Evolutionary conservation across 768 basidiomycete species (phyloP).

Genomic region (Tricholoma hemisulphureum): DNA sequence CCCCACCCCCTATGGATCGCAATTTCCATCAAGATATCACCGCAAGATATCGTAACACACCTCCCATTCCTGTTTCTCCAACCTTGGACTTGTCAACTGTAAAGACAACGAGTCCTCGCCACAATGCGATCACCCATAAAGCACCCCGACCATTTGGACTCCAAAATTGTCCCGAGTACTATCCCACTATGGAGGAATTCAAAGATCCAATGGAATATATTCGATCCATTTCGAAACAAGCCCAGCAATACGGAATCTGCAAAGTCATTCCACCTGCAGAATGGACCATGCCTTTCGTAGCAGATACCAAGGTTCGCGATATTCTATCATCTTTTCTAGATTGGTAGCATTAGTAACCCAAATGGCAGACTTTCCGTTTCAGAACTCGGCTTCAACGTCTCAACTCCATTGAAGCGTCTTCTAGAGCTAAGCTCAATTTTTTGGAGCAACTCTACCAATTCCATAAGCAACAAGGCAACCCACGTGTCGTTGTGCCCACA

Average conservation of each 20-base stretch:
- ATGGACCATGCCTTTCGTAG: constrained; percentile 96
- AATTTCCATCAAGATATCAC: constrained; percentile 47
- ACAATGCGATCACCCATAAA: constrained; percentile 31
- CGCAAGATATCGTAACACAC: constrained; percentile 46
- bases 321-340: constrained; percentile 25
- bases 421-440: constrained; percentile 95
- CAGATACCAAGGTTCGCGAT: constrained; percentile 82
- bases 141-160: constrained; percentile 79
- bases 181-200: constrained; percentile 89
- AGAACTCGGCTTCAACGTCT: constrained; percentile 92
- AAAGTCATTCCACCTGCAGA: constrained; percentile 91
- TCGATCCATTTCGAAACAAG: constrained; percentile 69
- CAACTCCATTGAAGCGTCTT: constrained; percentile 96
- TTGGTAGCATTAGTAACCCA: constrained; percentile 24
- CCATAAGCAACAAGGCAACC: constrained; percentile 93
- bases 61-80: constrained; percentile 62
- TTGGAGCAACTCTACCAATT: constrained; percentile 95
- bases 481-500: constrained; percentile 86
- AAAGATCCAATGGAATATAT: constrained; percentile 94
- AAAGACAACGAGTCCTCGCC: constrained; percentile 60
- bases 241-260: constrained; percentile 82
- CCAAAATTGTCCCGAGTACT: constrained; percentile 85
- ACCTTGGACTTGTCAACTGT: constrained; percentile 67
- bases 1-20: constrained; percentile 53
- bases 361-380: constrained; percentile 80